phyloP scores from a whole-genome alignment of 1,139 yeast genomes.

The Kurtzmaniella quercitrusa region DNA sequence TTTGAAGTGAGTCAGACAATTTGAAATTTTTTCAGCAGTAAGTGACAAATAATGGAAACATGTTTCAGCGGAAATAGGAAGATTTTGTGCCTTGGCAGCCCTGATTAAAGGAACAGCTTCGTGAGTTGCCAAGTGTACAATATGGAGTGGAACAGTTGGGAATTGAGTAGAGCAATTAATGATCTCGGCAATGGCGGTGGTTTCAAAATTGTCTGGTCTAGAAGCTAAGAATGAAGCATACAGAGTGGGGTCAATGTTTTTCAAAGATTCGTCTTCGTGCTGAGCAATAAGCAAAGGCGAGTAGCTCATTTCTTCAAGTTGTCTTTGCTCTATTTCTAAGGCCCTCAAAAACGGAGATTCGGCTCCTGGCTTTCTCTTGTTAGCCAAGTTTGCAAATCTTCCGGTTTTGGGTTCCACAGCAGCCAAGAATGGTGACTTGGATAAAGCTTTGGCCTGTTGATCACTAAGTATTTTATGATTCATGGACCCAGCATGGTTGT shows the following conservation, averaged over 20 bases:
- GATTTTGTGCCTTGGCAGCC: constrained; percentile 56
- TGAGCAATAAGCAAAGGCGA: constrained; percentile 49
- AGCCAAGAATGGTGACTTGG: constrained; percentile 50
- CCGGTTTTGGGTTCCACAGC: constrained; percentile 59
- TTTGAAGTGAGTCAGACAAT: constrained; percentile 76
- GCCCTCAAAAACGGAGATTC: constrained; percentile 16
- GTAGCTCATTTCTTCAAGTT: constrained; percentile 10
- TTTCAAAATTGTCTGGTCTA: constrained; percentile 84
- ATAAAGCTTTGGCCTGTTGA: constrained; percentile 49
- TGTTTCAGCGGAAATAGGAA: constrained; percentile 79
- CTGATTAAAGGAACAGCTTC: constrained; percentile 71
- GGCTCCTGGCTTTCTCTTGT: constrained; percentile 14
- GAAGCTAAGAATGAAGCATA: constrained; percentile 77
- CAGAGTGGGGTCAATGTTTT: constrained; percentile 56
- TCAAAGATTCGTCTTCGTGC: constrained; percentile 37
- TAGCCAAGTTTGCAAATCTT: constrained; percentile 43
- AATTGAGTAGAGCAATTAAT: constrained; percentile 54
- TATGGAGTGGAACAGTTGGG: constrained; percentile 74
- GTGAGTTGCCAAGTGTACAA: constrained; percentile 85
- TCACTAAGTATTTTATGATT: constrained; percentile 39
- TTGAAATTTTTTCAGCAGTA: constrained; percentile 70
- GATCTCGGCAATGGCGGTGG: constrained; percentile 73
- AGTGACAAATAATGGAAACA: constrained; percentile 88
- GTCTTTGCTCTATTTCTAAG: constrained; percentile 7
- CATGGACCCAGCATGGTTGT: constrained; percentile 37